phyloP scores from a whole-genome alignment of 345 rosid species.

The Melaleuca quinquenervia region DNA sequence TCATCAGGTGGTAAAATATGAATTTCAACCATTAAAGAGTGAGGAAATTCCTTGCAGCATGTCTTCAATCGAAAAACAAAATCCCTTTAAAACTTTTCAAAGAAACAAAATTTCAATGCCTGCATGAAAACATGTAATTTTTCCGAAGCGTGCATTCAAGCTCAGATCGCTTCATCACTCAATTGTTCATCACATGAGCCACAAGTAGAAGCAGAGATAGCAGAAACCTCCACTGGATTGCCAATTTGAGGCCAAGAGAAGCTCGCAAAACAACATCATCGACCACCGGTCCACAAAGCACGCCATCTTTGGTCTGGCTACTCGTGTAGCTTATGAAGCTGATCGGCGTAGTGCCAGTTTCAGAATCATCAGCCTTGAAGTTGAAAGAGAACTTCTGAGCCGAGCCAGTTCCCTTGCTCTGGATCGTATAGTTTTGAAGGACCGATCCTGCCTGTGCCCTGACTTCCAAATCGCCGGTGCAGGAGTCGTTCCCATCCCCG shows the following conservation, averaged over 20 bases:
- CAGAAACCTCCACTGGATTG: constrained; percentile 17
- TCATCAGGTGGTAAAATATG: background rate
- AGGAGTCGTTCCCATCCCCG: constrained; percentile 41
- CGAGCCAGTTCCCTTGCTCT: constrained; percentile 40
- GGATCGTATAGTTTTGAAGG: constrained; percentile 28
- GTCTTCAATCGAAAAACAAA: background rate
- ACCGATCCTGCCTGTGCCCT: constrained; percentile 32
- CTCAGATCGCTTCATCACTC: background rate
- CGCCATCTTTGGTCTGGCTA: constrained; percentile 33
- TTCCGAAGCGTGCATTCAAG: background rate
- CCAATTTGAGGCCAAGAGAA: constrained; percentile 15
- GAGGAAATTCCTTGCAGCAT: background rate
- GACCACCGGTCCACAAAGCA: constrained; percentile 45
- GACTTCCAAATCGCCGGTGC: constrained; percentile 24
- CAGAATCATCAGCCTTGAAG: constrained; percentile 29
- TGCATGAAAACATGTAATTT: background rate
- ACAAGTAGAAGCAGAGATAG: background rate
- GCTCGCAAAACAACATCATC: constrained; percentile 37
- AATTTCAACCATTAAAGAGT: background rate
- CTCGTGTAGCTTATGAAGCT: constrained; percentile 36
- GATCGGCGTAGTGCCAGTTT: constrained; percentile 16
- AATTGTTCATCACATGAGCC: background rate
- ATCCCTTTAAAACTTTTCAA: background rate
- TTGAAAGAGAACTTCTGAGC: constrained; percentile 20
- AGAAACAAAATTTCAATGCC: background rate